Base-by-base conservation (phyloP, 2,329 filamentous ascomycete species). In the Aspergillus fumigatus region DNA sequence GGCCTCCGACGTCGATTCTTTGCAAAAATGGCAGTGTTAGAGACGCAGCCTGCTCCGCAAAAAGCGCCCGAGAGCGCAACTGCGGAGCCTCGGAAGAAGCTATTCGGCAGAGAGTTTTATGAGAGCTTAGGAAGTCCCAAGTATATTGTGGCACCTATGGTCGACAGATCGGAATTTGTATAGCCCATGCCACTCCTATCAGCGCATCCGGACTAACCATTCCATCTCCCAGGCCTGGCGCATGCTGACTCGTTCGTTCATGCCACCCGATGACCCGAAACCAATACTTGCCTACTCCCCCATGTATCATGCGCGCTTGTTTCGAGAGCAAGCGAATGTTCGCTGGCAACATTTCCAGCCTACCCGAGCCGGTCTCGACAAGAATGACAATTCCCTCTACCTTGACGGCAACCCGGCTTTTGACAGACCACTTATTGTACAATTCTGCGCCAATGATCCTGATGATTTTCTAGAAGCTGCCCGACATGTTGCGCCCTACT, bases 111-210 rank as follows among this genome's bases (percentile, higher is more conserved):
- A 56, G 89, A 89, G 11, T 97, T 99, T 72, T 99, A 97, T 70
- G 87, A 97, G 77, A 96, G 90, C 70, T 88, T 99, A 59, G 94
- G 94, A 23, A 92, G 88, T 58, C 94, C 94, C 1, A 96, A 90
- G 75, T 87, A 89, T 63, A 85, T 99, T 29, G 83, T 99, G 54
- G 94, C 94, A 35, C 94, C 94, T 38, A 99, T 99, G 94, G 94
- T 99, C 23, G 93, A 99, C 70, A 90, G 97, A 74, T 97, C 92
- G 32, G 94, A 99, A 79, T 97, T 97, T 79, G 92, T 96, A 80
- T 63, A 88, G 23, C 7, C 23, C 11, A 17, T 14, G 3, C 27
- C 3, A 41, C 3, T 19, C 19, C 29, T 26, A 10, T 49, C 3
- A 50, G 23, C 50, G 32, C 50, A 23, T 41, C 32, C 48, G 9